These are phyloP conservation scores for Sporothrix pallida DNA, from an alignment of 2,329 filamentous ascomycete species.

Conservation along the genomic window DNA sequence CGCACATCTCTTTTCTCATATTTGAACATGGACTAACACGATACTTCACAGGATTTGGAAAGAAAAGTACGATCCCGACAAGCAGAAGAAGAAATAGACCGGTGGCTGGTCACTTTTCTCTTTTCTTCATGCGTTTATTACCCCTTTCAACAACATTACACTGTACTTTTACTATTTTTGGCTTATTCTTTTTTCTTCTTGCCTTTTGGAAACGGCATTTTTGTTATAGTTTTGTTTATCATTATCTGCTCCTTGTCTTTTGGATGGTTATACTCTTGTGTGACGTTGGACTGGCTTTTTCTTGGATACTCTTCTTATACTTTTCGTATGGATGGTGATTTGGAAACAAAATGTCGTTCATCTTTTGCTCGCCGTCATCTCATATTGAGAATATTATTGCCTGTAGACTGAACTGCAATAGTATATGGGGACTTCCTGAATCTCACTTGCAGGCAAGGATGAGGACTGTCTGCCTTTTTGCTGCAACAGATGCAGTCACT, in stretches of 20 bases:
- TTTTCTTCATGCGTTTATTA: background rate
- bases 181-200: background rate
- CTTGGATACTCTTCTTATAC: background rate
- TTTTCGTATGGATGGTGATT: background rate
- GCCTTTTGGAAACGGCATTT: slow-evolving; percentile 4
- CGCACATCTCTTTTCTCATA: background rate
- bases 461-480: background rate
- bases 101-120: background rate
- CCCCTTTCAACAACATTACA: background rate
- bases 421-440: background rate
- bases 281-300: background rate
- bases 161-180: slow-evolving; percentile 1
- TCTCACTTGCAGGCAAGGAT: background rate
- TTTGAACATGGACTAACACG: slow-evolving; percentile 24
- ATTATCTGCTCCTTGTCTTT: too few relatives aligned
- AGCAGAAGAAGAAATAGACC: slow-evolving; percentile 46
- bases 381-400: too few relatives aligned
- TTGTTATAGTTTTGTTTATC: background rate
- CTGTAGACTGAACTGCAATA: too few relatives aligned
- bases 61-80: slow-evolving; percentile 78
- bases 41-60: slow-evolving; percentile 85
- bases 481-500: background rate
- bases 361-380: background rate
- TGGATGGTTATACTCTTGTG: background rate
- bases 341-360: background rate